Evolutionary conservation across 2,329 filamentous ascomycete genomes (phyloP), one percentile per base, ranked within the genome.

Genomic region (Aaosphaeria arxii): DNA sequence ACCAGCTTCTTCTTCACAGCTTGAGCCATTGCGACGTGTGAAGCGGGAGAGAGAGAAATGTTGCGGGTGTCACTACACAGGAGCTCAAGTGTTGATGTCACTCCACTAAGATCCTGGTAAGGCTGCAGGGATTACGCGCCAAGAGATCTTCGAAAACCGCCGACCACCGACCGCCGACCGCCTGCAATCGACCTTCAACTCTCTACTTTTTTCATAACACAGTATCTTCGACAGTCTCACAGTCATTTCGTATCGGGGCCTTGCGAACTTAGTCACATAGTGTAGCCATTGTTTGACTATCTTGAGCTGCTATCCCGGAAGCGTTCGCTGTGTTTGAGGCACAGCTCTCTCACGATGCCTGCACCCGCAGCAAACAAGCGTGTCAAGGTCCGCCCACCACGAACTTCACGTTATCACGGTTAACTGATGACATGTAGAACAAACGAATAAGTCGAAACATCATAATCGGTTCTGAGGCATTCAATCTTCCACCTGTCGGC

Each of bases 1-100:
- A 97, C 85, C 40, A 99, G 78, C 72, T 84, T 87, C 74, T 91
- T 96, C 48, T 83, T 77, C 43, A 80, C 78, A 55, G 80, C 76
- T 45, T 79, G 62, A 71, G 83, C 82, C 71, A 67, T 74, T 62
- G 52, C 48, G 45, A 43, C 32, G 44, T 50, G 46, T 50, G 49
- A 52, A 51, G 46, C 33, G 48, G 36, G 30, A 45, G 45, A 48
- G 33, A 36, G n/a, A 36, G 7, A 36, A 24, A 42, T 44, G 32
- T 17, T 30, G 45, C 36, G 35, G 17, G 42, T 41, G 30, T 45
- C 31, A 13, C 31, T 42, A 47, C 28, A 29, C 41, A 43, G 30
- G 3, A 48, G 33, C 51, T 45, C 11, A 49, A 67, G 61, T 69
- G 58, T 57, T 69, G 64, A 70, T 57, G 59, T 69, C 66, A 70